phyloP scores from a whole-genome alignment of 805 yeast species.

The Ogataea salicorniae region DNA sequence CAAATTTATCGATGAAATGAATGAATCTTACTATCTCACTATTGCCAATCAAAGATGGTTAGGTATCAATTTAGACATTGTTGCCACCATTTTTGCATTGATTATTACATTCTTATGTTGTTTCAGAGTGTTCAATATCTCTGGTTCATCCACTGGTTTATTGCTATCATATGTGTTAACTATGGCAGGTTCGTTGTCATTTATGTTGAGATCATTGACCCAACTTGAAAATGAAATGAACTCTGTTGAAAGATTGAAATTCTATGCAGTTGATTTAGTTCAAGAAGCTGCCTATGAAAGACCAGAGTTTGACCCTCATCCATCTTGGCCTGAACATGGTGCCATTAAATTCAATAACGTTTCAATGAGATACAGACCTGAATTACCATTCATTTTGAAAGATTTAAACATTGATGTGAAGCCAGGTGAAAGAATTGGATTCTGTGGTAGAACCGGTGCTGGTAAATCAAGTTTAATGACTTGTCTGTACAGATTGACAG shows the following conservation, averaged over 20 bases:
- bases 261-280: slow-evolving; percentile 56
- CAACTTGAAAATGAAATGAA: slow-evolving; percentile 77
- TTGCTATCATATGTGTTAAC: slow-evolving; percentile 54
- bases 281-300: slow-evolving; percentile 63
- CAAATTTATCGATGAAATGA: slow-evolving; percentile 50
- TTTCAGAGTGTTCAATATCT: slow-evolving; percentile 50
- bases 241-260: slow-evolving; percentile 67
- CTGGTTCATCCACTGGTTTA: slow-evolving; percentile 59
- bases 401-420: slow-evolving; percentile 38
- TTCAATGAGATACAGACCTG: slow-evolving; percentile 53
- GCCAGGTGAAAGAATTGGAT: slow-evolving; percentile 66
- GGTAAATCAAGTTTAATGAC: slow-evolving; percentile 68
- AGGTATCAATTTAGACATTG: slow-evolving; percentile 46
- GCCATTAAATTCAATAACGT: slow-evolving; percentile 43
- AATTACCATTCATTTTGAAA: slow-evolving; percentile 53
- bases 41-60: slow-evolving; percentile 63
- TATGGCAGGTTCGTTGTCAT: slow-evolving; percentile 50
- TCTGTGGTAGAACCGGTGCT: slow-evolving; percentile 89
- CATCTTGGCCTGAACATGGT: slow-evolving; percentile 48
- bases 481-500: slow-evolving; percentile 52
- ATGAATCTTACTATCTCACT: slow-evolving; percentile 57
- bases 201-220: slow-evolving; percentile 53
- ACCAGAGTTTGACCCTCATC: slow-evolving; percentile 35
- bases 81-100: slow-evolving; percentile 39
- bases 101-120: slow-evolving; percentile 54